These are phyloP conservation scores for Begonia fuchsioides DNA, from an alignment of 306 rosid species.

Conservation along the genomic window DNA sequence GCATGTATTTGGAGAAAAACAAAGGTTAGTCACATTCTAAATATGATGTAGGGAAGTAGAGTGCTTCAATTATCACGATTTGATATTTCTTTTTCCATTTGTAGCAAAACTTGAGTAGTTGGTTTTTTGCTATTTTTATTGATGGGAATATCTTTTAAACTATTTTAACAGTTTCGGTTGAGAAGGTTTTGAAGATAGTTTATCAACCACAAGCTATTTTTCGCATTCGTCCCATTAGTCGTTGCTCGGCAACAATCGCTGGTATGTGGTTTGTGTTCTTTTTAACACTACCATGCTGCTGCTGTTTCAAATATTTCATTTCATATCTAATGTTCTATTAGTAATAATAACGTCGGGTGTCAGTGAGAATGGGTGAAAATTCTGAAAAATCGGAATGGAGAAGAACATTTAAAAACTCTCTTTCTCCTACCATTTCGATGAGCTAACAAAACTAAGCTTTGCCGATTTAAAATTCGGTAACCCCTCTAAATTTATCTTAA, in stretches of 20 bases:
- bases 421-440: too few relatives aligned
- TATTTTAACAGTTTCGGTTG: constrained; percentile 66
- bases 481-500: too few relatives aligned
- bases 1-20: constrained; percentile 61
- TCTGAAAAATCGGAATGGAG: too few relatives aligned
- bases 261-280: constrained; percentile 24
- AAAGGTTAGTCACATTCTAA: constrained; percentile 32
- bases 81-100: background rate
- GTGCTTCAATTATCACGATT: background rate
- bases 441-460: too few relatives aligned
- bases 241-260: constrained; percentile 87
- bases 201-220: constrained; percentile 95
- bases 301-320: too few relatives aligned
- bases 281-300: too few relatives aligned
- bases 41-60: background rate
- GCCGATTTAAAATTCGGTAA: too few relatives aligned
- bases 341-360: too few relatives aligned
- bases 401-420: too few relatives aligned
- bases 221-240: constrained; percentile 68
- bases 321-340: too few relatives aligned
- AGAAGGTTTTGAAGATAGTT: constrained; percentile 77
- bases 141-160: constrained; percentile 4
- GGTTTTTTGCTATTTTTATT: background rate
- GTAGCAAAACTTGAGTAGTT: background rate
- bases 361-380: too few relatives aligned